Base-by-base conservation (phyloP, 1,284 basidiomycete species). In the Microbotryum scabiosae region DNA sequence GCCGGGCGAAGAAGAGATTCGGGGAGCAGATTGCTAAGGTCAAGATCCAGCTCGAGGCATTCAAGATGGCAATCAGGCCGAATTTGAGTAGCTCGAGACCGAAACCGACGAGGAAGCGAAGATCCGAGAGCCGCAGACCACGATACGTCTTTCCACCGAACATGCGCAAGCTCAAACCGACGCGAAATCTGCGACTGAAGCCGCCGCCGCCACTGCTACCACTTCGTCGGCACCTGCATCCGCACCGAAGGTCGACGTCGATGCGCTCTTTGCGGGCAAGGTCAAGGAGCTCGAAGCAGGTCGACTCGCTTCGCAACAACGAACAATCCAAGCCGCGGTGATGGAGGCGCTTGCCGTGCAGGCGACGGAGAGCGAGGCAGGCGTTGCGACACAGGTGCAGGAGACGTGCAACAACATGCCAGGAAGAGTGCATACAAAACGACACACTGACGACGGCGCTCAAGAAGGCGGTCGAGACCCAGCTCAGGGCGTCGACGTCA, bases 221-320 rank as follows among this genome's bases (percentile, higher is more conserved):
- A 51, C 55, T 1, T 41, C 58, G 6, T 14, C 57, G 8, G 25
- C 56, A 1, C 47, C 65, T 9, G 43, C 63, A 0, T 50, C 59
- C 1, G 18, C n/a, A n/a, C 57, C 59, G 10, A 23, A 59, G 8
- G 51, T 54, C 30, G 52, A 60, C 55, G 48, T 68, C 54, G 66
- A 66, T 5, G 55, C 49, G 4, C 55, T 68, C 57, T 64, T 68
- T 21, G 28, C 58, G 43, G 61, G 51, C 18, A 68, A 68, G 48
- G 47, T 68, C 32, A 60, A 54, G 21, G 52, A 45, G 2, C 26
- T 60, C 51, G 66, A 68, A 41, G 56, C 54, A 47, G 60, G 62
- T 10, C 61, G 57, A 4, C 21, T 56, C 1, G 56, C 48, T 4
- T 36, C 57, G 4, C 64, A 64, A 41, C 30, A 58, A 47, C 23